A percentile compares a stretch with the other conserved stretches of the same genome.
These are phyloP conservation scores for Ustilago curta DNA, from an alignment of 1,284 basidiomycete genomes.

Conservation along the genomic window DNA sequence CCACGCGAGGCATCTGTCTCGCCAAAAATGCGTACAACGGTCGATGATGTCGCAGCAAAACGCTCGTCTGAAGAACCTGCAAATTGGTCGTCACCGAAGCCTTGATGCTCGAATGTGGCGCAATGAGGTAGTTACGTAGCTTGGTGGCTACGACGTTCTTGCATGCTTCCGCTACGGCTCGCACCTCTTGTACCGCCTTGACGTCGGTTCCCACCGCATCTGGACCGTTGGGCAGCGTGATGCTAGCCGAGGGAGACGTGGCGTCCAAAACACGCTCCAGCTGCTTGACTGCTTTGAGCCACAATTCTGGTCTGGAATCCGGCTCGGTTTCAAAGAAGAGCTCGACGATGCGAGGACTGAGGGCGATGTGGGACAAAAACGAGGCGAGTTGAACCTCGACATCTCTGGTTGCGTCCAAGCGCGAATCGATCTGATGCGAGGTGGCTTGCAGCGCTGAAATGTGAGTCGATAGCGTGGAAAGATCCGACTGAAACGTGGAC, in stretches of 20 bases:
- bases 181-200: slow-evolving; percentile 82
- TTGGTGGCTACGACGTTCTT: slow-evolving; percentile 85
- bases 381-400: slow-evolving; percentile 85
- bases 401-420: slow-evolving; percentile 84
- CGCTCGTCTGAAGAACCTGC: slow-evolving; percentile 88
- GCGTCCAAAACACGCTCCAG: slow-evolving; percentile 82
- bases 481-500: slow-evolving; percentile 92
- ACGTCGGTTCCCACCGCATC: slow-evolving; percentile 4
- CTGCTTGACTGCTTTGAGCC: slow-evolving; percentile 82
- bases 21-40: slow-evolving; percentile 87
- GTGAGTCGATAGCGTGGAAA: slow-evolving; percentile 92
- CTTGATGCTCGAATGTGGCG: slow-evolving; percentile 83
- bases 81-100: slow-evolving; percentile 89
- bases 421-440: slow-evolving; percentile 87
- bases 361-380: slow-evolving; percentile 82
- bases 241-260: slow-evolving; percentile 73
- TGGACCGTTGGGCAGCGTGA: not conserved
- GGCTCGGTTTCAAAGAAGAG: slow-evolving; percentile 84
- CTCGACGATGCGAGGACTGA: slow-evolving; percentile 83
- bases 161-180: slow-evolving; percentile 84
- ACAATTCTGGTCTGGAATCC: slow-evolving; percentile 71
- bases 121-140: slow-evolving; percentile 86
- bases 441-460: slow-evolving; percentile 91
- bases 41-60: slow-evolving; percentile 78
- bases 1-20: slow-evolving; percentile 82